Percentiles rank a stretch among this genome's conserved stretches.
phyloP scores from a whole-genome alignment of 169 alveolate genomes.

The Ichthyophthirius multifiliis region DNA sequence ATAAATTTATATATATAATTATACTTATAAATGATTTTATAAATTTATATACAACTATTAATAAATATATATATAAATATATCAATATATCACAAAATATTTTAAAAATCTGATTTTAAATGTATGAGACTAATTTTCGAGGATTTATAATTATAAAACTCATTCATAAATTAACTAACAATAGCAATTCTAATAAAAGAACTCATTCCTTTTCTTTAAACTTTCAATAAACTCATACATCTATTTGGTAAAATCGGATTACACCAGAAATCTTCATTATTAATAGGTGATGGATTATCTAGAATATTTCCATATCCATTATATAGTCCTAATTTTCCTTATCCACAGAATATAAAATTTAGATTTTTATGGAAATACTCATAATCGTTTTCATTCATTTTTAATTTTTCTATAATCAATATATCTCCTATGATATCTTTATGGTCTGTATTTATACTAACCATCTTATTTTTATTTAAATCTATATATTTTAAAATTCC shows the following conservation, averaged over 20 bases:
- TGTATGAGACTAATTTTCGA: neutral
- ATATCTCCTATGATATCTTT: constrained; percentile 14
- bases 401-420: constrained; percentile 14
- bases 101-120: neutral
- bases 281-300: neutral
- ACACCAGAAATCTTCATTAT: neutral
- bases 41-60: neutral
- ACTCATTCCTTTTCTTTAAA: neutral
- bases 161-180: neutral
- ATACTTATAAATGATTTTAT: no score
- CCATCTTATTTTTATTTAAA: constrained; percentile 15
- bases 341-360: neutral
- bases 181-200: neutral
- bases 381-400: neutral
- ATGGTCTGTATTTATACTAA: constrained; percentile 19
- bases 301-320: constrained; percentile 7
- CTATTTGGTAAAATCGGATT: neutral
- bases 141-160: neutral
- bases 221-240: neutral
- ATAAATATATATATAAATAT: neutral
- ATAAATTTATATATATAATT: no score
- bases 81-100: neutral
- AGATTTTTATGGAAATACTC: constrained; percentile 15
- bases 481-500: constrained; percentile 23
- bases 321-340: constrained; percentile 2